phyloP scores from a whole-genome alignment of 2,329 filamentous ascomycete genomes.

The Zarea fungicola region DNA sequence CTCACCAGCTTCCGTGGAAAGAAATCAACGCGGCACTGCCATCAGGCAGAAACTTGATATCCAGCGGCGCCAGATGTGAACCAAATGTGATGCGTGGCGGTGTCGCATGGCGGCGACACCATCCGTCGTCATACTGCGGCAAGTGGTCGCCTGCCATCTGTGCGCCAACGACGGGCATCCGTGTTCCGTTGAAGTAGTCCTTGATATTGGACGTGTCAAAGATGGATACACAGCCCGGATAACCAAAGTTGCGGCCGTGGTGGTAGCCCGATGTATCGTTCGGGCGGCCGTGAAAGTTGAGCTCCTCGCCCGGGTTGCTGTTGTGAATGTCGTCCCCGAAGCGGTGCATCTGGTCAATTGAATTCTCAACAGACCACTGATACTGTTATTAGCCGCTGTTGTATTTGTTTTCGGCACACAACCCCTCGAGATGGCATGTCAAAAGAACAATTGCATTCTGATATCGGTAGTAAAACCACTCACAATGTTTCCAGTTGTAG shows the following conservation, averaged over 20 bases:
- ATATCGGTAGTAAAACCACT: too few relatives aligned
- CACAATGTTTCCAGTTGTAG: slow-evolving; percentile 38
- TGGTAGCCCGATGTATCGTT: slow-evolving; percentile 17
- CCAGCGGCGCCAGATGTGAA: slow-evolving; percentile 59
- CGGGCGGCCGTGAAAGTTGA: slow-evolving; percentile 63
- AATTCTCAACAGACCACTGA: slow-evolving; percentile 58
- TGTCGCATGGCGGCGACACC: slow-evolving; percentile 17
- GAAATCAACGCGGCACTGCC: slow-evolving; percentile 53
- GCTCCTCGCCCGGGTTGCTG: slow-evolving; percentile 65
- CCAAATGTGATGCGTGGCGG: slow-evolving; percentile 22
- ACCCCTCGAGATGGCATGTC: not conserved
- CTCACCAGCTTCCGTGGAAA: slow-evolving; percentile 56
- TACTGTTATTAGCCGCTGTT: not conserved
- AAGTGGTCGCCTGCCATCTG: slow-evolving; percentile 21
- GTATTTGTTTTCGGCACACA: not conserved
- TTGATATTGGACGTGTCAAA: slow-evolving; percentile 37
- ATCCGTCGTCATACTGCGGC: slow-evolving; percentile 18
- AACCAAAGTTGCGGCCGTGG: slow-evolving; percentile 52
- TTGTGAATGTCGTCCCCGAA: slow-evolving; percentile 53
- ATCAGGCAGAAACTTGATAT: slow-evolving; percentile 54
- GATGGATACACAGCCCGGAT: slow-evolving; percentile 57
- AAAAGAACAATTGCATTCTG: not conserved
- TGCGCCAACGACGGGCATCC: slow-evolving; percentile 15
- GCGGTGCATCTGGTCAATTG: slow-evolving; percentile 55
- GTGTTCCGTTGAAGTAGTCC: slow-evolving; percentile 28